phyloP scores from a whole-genome alignment of 2,329 filamentous ascomycete genomes.

The Intubia oerlemansii region DNA sequence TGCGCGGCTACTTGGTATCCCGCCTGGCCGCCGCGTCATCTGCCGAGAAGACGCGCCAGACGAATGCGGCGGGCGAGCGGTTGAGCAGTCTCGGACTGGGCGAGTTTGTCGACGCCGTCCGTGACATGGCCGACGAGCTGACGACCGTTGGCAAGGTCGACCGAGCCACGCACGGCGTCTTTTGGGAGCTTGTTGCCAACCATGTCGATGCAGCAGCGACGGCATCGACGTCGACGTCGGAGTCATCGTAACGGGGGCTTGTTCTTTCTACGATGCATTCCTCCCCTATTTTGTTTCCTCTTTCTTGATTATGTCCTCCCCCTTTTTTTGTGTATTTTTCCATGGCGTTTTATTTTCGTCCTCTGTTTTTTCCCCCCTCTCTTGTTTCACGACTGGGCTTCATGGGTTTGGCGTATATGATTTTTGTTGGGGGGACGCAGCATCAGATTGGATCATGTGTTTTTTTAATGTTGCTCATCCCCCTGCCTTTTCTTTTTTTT shows the following conservation, averaged over 20 bases:
- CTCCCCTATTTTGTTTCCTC: neutral
- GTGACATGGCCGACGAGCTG: slow-evolving; percentile 48
- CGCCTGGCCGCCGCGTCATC: slow-evolving; percentile 44
- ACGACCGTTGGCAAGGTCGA: slow-evolving; percentile 45
- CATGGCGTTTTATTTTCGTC: too few species aligned
- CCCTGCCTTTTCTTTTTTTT: neutral
- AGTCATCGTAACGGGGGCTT: too few species aligned
- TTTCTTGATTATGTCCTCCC: neutral
- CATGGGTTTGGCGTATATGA: too few species aligned
- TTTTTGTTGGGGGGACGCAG: too few species aligned
- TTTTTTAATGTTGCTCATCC: too few species aligned
- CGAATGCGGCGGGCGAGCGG: slow-evolving; percentile 46
- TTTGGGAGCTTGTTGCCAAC: slow-evolving; percentile 44
- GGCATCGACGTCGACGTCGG: too few species aligned
- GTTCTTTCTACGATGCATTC: neutral
- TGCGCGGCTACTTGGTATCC: slow-evolving; percentile 43
- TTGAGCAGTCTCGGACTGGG: slow-evolving; percentile 48
- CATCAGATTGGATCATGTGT: too few species aligned
- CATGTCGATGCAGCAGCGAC: neutral
- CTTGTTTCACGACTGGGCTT: too few species aligned
- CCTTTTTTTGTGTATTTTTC: neutral
- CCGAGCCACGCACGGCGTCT: slow-evolving; percentile 41
- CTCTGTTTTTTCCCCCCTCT: neutral
- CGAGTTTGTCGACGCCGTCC: slow-evolving; percentile 50
- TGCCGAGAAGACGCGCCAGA: slow-evolving; percentile 48